Conservation (phyloP, 352 stramenopile species). For the Blastocystis sp. region DNA sequence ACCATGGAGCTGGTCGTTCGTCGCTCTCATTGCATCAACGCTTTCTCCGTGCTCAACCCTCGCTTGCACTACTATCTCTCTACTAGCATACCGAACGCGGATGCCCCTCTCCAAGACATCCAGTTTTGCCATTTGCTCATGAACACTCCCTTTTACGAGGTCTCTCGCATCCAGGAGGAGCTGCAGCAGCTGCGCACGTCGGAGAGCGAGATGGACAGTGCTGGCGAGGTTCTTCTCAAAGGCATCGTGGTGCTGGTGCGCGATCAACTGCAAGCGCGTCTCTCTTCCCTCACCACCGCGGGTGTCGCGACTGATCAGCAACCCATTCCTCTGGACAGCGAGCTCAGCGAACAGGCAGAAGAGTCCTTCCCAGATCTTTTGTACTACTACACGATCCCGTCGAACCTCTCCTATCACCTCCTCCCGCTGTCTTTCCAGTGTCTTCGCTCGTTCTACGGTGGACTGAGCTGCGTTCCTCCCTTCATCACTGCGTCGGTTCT, state of each 20-base stretch:
- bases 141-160: not conserved
- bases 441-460: not conserved
- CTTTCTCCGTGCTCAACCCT: not conserved
- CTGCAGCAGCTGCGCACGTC: not conserved
- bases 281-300: not conserved
- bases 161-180: not conserved
- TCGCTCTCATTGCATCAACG: not conserved
- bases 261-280: not conserved
- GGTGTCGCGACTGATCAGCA: not conserved
- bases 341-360: not conserved
- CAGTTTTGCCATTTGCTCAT: not conserved
- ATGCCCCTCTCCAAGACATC: not conserved
- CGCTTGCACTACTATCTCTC: not conserved
- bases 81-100: not conserved
- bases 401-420: not conserved
- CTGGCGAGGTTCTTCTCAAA: not conserved
- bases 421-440: not conserved
- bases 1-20: not conserved
- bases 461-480: not conserved
- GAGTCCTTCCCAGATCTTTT: not conserved
- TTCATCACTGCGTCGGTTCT: not conserved
- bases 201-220: not conserved
- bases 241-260: not conserved
- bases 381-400: not conserved
- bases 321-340: not conserved